Evolutionary conservation across 1,284 basidiomycete species (phyloP).

Genomic region (Cryptococcus sp.): DNA sequence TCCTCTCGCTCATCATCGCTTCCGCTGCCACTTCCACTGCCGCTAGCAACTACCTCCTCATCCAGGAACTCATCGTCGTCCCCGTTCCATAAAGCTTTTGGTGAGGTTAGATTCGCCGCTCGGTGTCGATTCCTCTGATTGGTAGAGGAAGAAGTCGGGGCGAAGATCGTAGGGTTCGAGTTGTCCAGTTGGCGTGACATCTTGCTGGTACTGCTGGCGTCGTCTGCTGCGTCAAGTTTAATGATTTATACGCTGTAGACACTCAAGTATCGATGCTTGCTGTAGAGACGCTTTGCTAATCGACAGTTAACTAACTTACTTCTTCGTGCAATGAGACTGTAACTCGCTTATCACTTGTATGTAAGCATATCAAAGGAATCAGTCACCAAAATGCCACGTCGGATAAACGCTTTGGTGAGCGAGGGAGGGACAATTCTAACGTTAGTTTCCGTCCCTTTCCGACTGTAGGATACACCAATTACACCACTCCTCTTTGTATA

Average conservation of each 20-base stretch:
- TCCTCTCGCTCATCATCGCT: conserved; percentile 56
- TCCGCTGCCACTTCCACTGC: not conserved
- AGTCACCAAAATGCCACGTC: not conserved
- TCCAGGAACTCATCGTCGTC: conserved; percentile 22
- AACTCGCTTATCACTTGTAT: not conserved
- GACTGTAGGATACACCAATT: not conserved
- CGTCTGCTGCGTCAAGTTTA: not conserved
- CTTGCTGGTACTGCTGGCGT: not conserved
- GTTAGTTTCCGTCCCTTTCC: not conserved
- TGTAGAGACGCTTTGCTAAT: not conserved
- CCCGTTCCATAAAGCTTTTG: conserved; percentile 52
- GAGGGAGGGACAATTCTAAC: too few relatives aligned
- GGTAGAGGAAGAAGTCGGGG: conserved; percentile 22
- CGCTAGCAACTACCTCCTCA: not conserved
- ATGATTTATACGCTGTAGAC: not conserved
- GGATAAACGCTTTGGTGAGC: not conserved
- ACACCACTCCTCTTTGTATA: not conserved
- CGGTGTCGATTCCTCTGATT: conserved; percentile 11
- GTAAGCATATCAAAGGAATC: not conserved
- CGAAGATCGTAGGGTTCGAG: conserved; percentile 49
- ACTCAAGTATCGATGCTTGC: not conserved
- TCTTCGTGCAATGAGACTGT: not conserved
- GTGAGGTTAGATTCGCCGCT: not conserved
- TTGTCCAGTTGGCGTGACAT: conserved; percentile 50
- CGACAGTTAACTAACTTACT: not conserved